Evolutionary conservation across 1,284 basidiomycete genomes (phyloP), one percentile per base, ranked within the genome.

Genomic region (Entoloma clypeatum): DNA sequence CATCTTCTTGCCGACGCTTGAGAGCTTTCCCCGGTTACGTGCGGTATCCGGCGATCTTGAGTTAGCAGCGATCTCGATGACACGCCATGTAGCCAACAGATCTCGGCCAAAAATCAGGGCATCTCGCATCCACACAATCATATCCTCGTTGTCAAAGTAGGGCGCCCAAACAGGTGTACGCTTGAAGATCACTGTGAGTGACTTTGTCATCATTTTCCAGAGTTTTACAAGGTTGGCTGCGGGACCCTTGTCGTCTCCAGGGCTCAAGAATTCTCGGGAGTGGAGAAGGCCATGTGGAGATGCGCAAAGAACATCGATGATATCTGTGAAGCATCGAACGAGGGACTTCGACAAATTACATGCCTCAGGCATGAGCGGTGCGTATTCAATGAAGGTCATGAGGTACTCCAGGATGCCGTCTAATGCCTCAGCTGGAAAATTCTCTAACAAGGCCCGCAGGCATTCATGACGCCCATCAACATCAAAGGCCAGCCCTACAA

Each of bases 81-180:
- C 75, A 27, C 79, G 71, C 58, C 91, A 78, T 52, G 91, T 81
- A 3, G 81, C 82, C 19, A 95, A 67, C 67, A 95, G 75, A 53
- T 92, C 86, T 50, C 86, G 70, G 10, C 86, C 90, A 57, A 95
- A 92, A 43, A 96, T 92, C 39, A 97, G 71, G 1, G 92, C 93
- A 59, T 97, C 94, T 47, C 92, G 80, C 94, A 98, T 96, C 93
- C 93, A 98, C 34, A 84, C 77, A 17, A 86, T 76, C 92, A 98
- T 95, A 39, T 83, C 80, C 21, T 81, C 75, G 54, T 79, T 81
- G 45, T 87, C 82, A 58, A 89, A 90, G 56, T 75, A 85, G 7
- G 69, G 63, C 0, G 94, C 79, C 93, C 93, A 98, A 14, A 69
- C 59, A 0, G 85, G 82, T 3, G 92, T 93, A 39, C 78, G 75